These are phyloP conservation scores for Colletotrichum gigasporum DNA, from an alignment of 2,329 filamentous ascomycete genomes.

Conservation along the genomic window DNA sequence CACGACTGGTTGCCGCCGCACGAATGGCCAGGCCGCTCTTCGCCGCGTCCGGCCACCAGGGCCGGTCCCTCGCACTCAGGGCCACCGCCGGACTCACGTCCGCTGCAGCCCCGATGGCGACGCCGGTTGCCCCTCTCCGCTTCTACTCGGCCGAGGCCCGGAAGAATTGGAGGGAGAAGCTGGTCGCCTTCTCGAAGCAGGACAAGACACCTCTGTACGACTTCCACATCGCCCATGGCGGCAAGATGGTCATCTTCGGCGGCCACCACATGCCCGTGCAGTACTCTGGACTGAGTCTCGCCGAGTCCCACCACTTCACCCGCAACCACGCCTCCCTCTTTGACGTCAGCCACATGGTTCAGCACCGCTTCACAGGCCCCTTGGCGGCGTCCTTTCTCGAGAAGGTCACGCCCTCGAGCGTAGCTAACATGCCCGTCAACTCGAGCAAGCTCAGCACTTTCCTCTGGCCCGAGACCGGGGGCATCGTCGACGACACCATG, in stretches of 20 bases:
- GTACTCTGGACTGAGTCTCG: constrained; percentile 80
- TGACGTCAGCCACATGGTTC: constrained; percentile 96
- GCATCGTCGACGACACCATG: constrained; percentile 94
- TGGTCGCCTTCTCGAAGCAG: constrained; percentile 44
- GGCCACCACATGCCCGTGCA: constrained; percentile 93
- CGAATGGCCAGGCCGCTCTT: constrained; percentile 22
- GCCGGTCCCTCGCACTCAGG: not conserved
- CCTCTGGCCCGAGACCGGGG: constrained; percentile 81
- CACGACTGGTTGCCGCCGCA: constrained; percentile 17
- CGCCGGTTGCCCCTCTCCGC: not conserved
- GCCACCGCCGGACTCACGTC: constrained; percentile 12
- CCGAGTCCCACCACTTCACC: constrained; percentile 90
- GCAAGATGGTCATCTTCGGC: constrained; percentile 96
- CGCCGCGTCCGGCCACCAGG: constrained; percentile 13
- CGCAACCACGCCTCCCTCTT: constrained; percentile 89
- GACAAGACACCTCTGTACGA: constrained; percentile 80
- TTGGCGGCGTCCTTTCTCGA: constrained; percentile 85
- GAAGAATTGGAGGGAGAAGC: constrained; percentile 31
- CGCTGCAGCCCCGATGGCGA: constrained; percentile 13
- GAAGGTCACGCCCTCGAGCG: constrained; percentile 80
- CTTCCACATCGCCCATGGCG: constrained; percentile 80
- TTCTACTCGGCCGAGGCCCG: constrained; percentile 21
- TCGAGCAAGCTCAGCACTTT: constrained; percentile 86
- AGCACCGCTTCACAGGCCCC: constrained; percentile 85
- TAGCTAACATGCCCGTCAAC: constrained; percentile 71